Evolutionary conservation across 768 basidiomycete species (phyloP).

Genomic region (Megacollybia marginata): DNA sequence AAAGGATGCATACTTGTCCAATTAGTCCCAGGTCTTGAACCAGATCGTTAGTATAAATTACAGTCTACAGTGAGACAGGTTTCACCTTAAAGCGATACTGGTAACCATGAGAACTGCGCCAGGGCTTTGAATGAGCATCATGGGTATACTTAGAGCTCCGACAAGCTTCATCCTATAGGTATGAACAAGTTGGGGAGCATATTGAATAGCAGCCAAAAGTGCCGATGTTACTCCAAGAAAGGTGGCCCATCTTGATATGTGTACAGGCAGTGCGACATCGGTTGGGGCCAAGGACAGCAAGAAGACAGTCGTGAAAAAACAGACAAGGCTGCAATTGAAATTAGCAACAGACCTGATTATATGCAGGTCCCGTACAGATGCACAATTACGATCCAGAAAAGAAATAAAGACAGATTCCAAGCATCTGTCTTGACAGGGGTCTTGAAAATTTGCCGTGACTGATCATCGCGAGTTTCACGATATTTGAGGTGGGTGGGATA

Average conservation of each 20-base stretch:
- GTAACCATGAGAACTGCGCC: slow-evolving; percentile 84
- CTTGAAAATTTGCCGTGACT: slow-evolving; percentile 34
- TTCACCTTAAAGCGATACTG: slow-evolving; percentile 64
- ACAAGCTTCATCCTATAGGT: slow-evolving; percentile 79
- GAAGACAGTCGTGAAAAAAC: slow-evolving; percentile 53
- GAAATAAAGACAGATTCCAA: slow-evolving; percentile 73
- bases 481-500: slow-evolving; percentile 85
- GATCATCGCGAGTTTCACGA: slow-evolving; percentile 32
- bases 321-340: slow-evolving; percentile 36
- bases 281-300: slow-evolving; percentile 33
- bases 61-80: slow-evolving; percentile 7
- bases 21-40: slow-evolving; percentile 64
- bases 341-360: background rate
- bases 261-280: slow-evolving; percentile 26
- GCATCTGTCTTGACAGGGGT: slow-evolving; percentile 48
- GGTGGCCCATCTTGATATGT: slow-evolving; percentile 60
- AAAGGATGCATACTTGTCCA: slow-evolving; percentile 60
- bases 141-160: slow-evolving; percentile 88
- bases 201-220: slow-evolving; percentile 74
- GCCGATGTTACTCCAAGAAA: slow-evolving; percentile 83
- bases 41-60: background rate
- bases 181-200: slow-evolving; percentile 76
- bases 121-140: slow-evolving; percentile 94
- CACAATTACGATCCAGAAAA: slow-evolving; percentile 61
- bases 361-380: slow-evolving; percentile 58